Evolutionary conservation across 2,329 filamentous ascomycete genomes (phyloP), one percentile per base, ranked within the genome.

Genomic region (Colletotrichum viniferum): DNA sequence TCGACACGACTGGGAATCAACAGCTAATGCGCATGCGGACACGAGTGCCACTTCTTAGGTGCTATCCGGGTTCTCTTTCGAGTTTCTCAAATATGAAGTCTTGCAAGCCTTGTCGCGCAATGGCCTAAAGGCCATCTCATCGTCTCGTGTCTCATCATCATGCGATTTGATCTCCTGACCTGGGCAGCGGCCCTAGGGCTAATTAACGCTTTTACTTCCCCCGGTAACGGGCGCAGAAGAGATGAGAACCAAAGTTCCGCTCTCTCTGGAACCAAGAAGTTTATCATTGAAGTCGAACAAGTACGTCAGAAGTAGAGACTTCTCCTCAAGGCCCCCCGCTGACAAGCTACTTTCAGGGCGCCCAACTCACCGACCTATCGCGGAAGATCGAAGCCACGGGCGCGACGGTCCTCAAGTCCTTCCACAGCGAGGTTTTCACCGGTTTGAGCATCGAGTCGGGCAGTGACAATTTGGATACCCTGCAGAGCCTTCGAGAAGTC

Each of bases 391-490:
- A 75, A 34, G 71, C 71, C 1, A 67, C 61, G 5, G 78, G 78
- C 8, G 67, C 66, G 14, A 78, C 43, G 8, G 38, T 80, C 9
- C 60, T 78, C 26, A 78, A 76, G 14, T 76, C 76, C 3, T 80
- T 78, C 6, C 48, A 69, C 14, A 74, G 65, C 38, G 82, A 84
- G 68, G 72, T 85, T 28, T 86, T 86, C 56, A 78, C 77, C 7
- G 84, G 84, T 3, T 76, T 84, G 32, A 79, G 81, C 16, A 62
- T 86, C 13, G 80, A 84, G 62, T 81, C 82, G 3, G 79, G 80
- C 21, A 76, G 75, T 6, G 80, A 84, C 48, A 84, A 84, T 55
- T 72, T 80, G 24, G 84, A 86, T 26, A 81, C 81, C 3, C 74
- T 86, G 7, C 78, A 78, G 13, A 52, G 43, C 10, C 28, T 77